Evolutionary conservation across 352 stramenopile genomes (phyloP).

Genomic region (Phytophthora colocasiae): DNA sequence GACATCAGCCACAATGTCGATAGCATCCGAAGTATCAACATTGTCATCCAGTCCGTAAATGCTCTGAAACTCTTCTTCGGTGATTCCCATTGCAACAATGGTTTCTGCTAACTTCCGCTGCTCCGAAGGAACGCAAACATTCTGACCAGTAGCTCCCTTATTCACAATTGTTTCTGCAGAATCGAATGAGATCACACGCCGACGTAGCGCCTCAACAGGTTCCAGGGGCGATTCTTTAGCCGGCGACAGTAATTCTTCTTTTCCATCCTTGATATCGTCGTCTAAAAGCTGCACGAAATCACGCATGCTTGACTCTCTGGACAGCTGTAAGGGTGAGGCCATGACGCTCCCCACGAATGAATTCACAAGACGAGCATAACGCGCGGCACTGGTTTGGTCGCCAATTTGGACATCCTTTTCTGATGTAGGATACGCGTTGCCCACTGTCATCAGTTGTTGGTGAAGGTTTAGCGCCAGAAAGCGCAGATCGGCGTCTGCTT

Average conservation of each 20-base stretch:
- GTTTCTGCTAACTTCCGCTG: constrained; percentile 76
- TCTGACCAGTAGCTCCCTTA: constrained; percentile 49
- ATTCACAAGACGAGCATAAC: constrained; percentile 63
- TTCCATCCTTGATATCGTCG: constrained; percentile 38
- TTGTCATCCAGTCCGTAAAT: constrained; percentile 40
- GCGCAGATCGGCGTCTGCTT: constrained; percentile 76
- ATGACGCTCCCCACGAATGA: constrained; percentile 61
- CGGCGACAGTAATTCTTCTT: constrained; percentile 12
- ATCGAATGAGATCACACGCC: constrained; percentile 80
- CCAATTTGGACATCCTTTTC: constrained; percentile 57
- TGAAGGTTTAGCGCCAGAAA: constrained; percentile 89
- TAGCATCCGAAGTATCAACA: constrained; percentile 20
- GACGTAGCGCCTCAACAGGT: constrained; percentile 64
- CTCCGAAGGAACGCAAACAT: constrained; percentile 51
- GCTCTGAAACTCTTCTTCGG: constrained; percentile 49
- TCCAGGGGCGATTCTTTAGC: constrained; percentile 45
- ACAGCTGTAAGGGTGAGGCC: constrained; percentile 47
- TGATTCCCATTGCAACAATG: constrained; percentile 75
- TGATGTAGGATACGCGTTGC: constrained; percentile 71
- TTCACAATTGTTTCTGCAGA: constrained; percentile 80
- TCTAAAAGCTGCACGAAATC: constrained; percentile 45
- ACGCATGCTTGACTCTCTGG: constrained; percentile 36
- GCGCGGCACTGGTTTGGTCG: constrained; percentile 42
- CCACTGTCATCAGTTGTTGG: constrained; percentile 83
- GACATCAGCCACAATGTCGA: constrained; percentile 22